Evolutionary conservation across 768 basidiomycete genomes (phyloP).

Genomic region (Piloderma croceum): DNA sequence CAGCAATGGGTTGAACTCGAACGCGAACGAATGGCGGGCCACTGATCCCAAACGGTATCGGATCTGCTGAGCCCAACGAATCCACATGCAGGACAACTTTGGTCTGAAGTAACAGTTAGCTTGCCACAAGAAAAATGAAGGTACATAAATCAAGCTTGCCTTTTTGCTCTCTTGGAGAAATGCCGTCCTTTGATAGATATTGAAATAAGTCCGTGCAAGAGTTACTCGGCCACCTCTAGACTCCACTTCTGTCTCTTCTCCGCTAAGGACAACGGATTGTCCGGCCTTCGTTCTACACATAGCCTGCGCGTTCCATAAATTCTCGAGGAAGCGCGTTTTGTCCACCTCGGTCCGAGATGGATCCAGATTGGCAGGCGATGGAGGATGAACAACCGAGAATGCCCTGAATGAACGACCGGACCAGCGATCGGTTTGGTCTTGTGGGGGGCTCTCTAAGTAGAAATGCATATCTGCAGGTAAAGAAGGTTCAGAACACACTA

Average conservation of each 20-base stretch:
- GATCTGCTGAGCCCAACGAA: slow-evolving; percentile 65
- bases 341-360: slow-evolving; percentile 57
- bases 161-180: slow-evolving; percentile 77
- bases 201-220: slow-evolving; percentile 78
- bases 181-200: slow-evolving; percentile 77
- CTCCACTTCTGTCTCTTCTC: slow-evolving; percentile 76
- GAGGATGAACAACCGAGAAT: slow-evolving; percentile 72
- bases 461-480: slow-evolving; percentile 69
- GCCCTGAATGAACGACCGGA: slow-evolving; percentile 80
- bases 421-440: slow-evolving; percentile 83
- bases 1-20: slow-evolving; percentile 76
- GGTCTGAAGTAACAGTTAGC: slow-evolving; percentile 41
- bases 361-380: slow-evolving; percentile 59
- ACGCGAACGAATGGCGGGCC: slow-evolving; percentile 75
- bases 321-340: slow-evolving; percentile 81
- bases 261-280: slow-evolving; percentile 65
- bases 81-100: slow-evolving; percentile 89
- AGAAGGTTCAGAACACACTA: slow-evolving; percentile 1
- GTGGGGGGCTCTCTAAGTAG: slow-evolving; percentile 77
- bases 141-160: slow-evolving; percentile 36
- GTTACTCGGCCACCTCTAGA: slow-evolving; percentile 54
- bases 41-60: slow-evolving; percentile 67
- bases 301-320: slow-evolving; percentile 86
- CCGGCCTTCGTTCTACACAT: slow-evolving; percentile 66
- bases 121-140: slow-evolving; percentile 3